Conservation (phyloP, 805 yeast genomes). For the Spathaspora sp. region DNA sequence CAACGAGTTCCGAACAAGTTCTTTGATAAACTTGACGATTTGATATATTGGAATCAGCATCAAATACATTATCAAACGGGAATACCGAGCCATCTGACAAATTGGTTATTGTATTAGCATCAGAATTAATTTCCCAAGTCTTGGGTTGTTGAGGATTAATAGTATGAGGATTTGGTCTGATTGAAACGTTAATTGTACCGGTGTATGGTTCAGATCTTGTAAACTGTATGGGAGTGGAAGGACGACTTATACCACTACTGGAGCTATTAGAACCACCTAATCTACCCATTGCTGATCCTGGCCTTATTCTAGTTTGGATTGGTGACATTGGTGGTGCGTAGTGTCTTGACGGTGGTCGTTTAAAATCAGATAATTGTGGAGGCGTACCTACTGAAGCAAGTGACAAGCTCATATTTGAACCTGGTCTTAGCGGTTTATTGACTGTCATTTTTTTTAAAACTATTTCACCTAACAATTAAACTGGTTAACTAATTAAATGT, state of each 20-base stretch:
- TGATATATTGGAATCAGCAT: constrained; percentile 37
- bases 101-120: constrained; percentile 38
- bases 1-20: constrained; percentile 51
- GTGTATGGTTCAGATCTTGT: constrained; percentile 43
- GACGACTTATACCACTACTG: background rate
- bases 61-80: constrained; percentile 76
- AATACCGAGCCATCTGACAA: constrained; percentile 58
- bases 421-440: background rate
- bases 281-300: constrained; percentile 1
- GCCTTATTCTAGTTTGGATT: background rate
- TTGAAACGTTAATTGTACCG: constrained; percentile 72
- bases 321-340: background rate
- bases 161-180: constrained; percentile 68
- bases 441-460: background rate
- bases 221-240: constrained; percentile 4
- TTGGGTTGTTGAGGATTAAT: constrained; percentile 28
- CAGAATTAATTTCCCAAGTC: constrained; percentile 45
- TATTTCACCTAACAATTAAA: too few species aligned
- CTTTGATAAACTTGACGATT: constrained; percentile 61
- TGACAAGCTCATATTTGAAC: background rate
- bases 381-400: background rate
- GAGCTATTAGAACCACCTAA: background rate
- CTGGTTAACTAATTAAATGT: too few species aligned
- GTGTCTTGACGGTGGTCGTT: constrained; percentile 2
- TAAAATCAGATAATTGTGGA: background rate